Base-by-base conservation (phyloP, 202 grass and related monocot species). In the Panicum virgatum region DNA sequence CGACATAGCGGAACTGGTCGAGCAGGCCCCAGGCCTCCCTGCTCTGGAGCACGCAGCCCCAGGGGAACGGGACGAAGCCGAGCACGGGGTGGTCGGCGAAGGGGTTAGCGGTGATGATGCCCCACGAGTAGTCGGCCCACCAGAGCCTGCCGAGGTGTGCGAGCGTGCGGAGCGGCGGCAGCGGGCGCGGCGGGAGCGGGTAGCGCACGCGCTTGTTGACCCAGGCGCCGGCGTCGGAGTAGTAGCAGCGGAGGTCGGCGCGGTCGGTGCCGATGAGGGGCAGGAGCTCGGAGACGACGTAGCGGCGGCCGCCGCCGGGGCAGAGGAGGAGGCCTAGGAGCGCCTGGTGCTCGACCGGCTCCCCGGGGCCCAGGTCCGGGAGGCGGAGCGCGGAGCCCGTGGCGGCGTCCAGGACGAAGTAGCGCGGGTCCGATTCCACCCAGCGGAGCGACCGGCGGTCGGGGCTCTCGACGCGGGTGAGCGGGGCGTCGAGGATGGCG, bases 241-340 rank as follows among this genome's bases (percentile, higher is more conserved):
- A 75, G 78, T 76, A 86, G 84, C 77, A 76, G 16, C 80, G 70
- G 62, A 81, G 77, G 15, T 30, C 16, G 52, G 78, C 70, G 1
- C 1, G 0, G 12, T 68, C 20, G 50, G 7, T 3, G 46, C 69
- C 76, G 26, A 80, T 5, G 27, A 26, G 58, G 63, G 69, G 83
- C 53, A 36, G 12, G 32, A 75, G 43, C 73, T 92, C 47, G 86
- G 90, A 53, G 85, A 97, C 83, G n/a, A 75, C 2, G 72, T 42
- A 42, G 66, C 62, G 67, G 87, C 91, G 12, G 72, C 52, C 53
- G 9, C 78, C 34, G 71, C 20, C 32, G 50, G 29, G 48, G 30
- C 38, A 22, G 30, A 48, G 18, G 48, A 73, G 1, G 19, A 72
- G 10, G 27, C 69, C 69, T 15, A 75, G 1, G 72, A 57, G 6